Evolutionary conservation across 2,329 filamentous ascomycete genomes (phyloP).

Genomic region (Pseudopithomyces chartarum): DNA sequence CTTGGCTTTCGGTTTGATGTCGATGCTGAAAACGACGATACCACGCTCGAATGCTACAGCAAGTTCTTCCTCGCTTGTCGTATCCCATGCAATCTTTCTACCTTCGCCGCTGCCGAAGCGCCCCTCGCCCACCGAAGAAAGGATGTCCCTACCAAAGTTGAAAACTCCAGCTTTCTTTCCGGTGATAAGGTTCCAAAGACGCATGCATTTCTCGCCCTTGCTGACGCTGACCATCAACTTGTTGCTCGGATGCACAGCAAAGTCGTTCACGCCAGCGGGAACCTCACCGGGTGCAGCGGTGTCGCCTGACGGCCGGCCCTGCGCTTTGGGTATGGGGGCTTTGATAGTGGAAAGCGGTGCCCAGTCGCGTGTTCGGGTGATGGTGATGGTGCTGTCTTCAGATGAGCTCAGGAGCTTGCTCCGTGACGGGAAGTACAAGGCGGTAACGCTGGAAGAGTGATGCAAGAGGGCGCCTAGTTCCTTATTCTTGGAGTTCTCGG

Average conservation of each 20-base stretch:
- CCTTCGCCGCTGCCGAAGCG: conserved; percentile 82
- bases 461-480: conserved; percentile 87
- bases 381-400: conserved; percentile 89
- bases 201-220: conserved; percentile 87
- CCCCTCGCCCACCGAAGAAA: conserved; percentile 77
- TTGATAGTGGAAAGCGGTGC: conserved; percentile 85
- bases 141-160: conserved; percentile 76
- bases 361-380: conserved; percentile 89
- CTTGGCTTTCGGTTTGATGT: conserved; percentile 79
- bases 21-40: conserved; percentile 82
- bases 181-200: conserved; percentile 95
- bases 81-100: conserved; percentile 79
- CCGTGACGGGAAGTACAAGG: conserved; percentile 79
- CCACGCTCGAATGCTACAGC: conserved; percentile 88
- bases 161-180: conserved; percentile 94
- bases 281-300: conserved; percentile 81
- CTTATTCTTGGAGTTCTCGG: conserved; percentile 84
- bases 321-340: conserved; percentile 79
- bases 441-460: conserved; percentile 81
- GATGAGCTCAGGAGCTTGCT: conserved; percentile 86
- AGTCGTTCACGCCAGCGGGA: conserved; percentile 90
- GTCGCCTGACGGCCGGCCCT: conserved; percentile 84
- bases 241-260: conserved; percentile 93
- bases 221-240: conserved; percentile 95
- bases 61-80: conserved; percentile 80